These are phyloP conservation scores for Ceriops decandra DNA, from an alignment of 345 rosid genomes.

Conservation along the genomic window DNA sequence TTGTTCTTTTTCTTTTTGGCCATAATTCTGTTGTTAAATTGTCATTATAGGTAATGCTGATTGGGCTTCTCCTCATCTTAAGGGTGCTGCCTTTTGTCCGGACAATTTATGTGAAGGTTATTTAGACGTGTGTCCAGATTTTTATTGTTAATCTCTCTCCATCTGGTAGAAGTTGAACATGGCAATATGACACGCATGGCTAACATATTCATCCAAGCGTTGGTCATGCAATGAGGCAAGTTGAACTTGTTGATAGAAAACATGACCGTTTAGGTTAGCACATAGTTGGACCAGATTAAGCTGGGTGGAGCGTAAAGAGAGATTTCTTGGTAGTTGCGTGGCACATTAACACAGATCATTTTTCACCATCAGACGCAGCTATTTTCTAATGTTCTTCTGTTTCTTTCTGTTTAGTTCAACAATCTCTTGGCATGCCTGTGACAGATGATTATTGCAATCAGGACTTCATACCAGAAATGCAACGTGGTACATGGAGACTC, in stretches of 20 bases:
- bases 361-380: no score
- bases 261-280: not conserved
- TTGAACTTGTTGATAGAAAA: not conserved
- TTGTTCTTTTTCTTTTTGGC: not conserved
- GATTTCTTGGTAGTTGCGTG: not conserved
- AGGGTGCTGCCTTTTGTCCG: constrained; percentile 79
- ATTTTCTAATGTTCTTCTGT: no score
- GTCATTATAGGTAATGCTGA: constrained; percentile 61
- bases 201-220: no score
- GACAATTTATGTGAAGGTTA: constrained; percentile 86
- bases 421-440: constrained; percentile 16
- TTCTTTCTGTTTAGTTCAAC: not conserved
- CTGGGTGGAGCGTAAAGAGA: no score
- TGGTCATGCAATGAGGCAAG: no score
- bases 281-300: not conserved
- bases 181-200: no score
- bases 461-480: constrained; percentile 81
- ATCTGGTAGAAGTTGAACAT: not conserved
- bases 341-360: no score
- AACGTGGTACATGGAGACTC: constrained; percentile 94
- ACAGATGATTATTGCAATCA: constrained; percentile 77
- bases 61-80: constrained; percentile 96
- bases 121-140: constrained; percentile 52
- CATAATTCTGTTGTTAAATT: not conserved
- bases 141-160: not conserved